phyloP scores from a whole-genome alignment of 2,329 filamentous ascomycete genomes.

The Nakataea oryzae region DNA sequence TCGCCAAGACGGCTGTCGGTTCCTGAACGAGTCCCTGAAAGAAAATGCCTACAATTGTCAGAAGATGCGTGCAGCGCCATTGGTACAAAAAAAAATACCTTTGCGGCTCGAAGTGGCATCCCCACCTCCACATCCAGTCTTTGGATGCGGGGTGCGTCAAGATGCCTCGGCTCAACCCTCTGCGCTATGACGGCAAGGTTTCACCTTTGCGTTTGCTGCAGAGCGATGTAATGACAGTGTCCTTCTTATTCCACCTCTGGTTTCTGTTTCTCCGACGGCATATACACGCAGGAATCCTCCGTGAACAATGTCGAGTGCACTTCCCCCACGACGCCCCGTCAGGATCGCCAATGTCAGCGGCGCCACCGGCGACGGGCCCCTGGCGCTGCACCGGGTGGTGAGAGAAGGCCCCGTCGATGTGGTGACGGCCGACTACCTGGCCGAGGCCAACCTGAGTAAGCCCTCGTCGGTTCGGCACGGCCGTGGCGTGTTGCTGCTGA shows the following conservation, averaged over 20 bases:
- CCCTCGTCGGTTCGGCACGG: conserved; percentile 15
- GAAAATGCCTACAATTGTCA: too few relatives aligned
- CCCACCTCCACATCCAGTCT: too few relatives aligned
- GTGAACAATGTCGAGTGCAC: too few relatives aligned
- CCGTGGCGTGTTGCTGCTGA: background rate
- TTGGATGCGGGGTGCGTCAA: background rate
- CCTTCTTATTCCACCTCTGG: too few relatives aligned
- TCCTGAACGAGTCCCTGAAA: too few relatives aligned
- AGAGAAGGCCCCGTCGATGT: conserved; percentile 13
- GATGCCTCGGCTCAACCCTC: background rate
- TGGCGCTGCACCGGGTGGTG: conserved; percentile 23
- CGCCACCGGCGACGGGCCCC: conserved; percentile 21
- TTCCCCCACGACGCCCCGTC: conserved; percentile 15
- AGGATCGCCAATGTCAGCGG: conserved; percentile 26
- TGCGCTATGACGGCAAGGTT: background rate
- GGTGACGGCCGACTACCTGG: conserved; percentile 15
- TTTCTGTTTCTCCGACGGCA: too few relatives aligned
- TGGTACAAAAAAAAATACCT: too few relatives aligned
- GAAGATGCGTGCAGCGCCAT: too few relatives aligned
- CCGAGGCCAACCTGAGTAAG: conserved; percentile 16
- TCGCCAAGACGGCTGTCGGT: too few relatives aligned
- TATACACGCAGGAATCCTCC: too few relatives aligned
- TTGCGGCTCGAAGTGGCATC: background rate
- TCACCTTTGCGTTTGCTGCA: too few relatives aligned
- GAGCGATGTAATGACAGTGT: too few relatives aligned